Conservation (phyloP, 768 basidiomycete species). For the Tubosaeta sp. region DNA sequence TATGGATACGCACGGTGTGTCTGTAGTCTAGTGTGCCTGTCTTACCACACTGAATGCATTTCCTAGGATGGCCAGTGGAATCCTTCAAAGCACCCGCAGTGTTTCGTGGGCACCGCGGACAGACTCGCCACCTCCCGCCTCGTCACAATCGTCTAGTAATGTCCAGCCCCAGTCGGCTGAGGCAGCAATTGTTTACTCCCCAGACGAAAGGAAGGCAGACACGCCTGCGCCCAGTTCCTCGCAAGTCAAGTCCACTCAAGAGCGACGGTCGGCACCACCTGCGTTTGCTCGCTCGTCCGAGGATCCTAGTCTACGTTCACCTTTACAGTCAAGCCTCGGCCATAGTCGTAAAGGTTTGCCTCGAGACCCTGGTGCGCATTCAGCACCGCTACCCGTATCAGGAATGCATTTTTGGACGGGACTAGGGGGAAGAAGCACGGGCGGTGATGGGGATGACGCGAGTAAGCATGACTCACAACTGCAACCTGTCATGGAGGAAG, state of each 20-base stretch:
- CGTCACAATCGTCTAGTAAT: constrained; percentile 28
- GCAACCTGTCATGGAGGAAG: constrained; percentile 24
- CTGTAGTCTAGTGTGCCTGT: constrained; percentile 9
- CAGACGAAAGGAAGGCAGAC: neutral
- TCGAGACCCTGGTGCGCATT: neutral
- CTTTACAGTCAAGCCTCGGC: too few relatives aligned
- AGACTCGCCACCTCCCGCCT: constrained; percentile 27
- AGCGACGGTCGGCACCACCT: constrained; percentile 47
- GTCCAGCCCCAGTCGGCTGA: neutral
- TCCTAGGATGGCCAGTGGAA: constrained; percentile 61
- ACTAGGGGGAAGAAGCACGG: constrained; percentile 20
- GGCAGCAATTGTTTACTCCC: neutral
- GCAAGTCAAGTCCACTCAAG: neutral
- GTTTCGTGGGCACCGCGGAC: constrained; percentile 55
- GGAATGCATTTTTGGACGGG: constrained; percentile 27
- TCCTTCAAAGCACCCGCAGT: constrained; percentile 46
- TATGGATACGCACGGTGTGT: constrained; percentile 83
- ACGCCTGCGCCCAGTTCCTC: neutral
- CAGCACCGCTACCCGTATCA: constrained; percentile 33
- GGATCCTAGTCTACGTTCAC: constrained; percentile 14
- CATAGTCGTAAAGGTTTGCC: too few relatives aligned
- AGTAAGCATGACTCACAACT: constrained; percentile 4
- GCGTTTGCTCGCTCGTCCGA: constrained; percentile 25
- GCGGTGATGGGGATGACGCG: constrained; percentile 16
- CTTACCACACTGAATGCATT: neutral